Percentiles rank a stretch among this genome's conserved stretches.
Conservation (phyloP, 2,329 filamentous ascomycete species). For the Cercospora nicotianae region DNA sequence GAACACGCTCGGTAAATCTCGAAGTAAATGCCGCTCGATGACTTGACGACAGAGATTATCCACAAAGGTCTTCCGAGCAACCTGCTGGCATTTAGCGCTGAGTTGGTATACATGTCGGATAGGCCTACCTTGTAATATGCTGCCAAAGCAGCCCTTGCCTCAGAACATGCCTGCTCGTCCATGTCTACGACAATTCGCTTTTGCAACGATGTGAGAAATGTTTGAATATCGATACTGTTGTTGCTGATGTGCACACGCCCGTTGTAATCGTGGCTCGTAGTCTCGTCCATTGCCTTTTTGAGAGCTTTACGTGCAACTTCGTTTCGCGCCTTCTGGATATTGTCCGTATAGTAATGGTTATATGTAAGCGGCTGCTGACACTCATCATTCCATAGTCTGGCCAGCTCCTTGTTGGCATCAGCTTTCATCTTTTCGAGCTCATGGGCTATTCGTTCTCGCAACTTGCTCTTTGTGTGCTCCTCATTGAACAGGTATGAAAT, state of each 20-base stretch:
- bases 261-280: conserved; percentile 4
- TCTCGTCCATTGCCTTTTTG: conserved; percentile 4
- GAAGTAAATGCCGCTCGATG: conserved; percentile 3
- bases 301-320: background rate
- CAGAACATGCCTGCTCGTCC: background rate
- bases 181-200: conserved; percentile 3
- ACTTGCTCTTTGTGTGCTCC: background rate
- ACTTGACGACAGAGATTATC: background rate
- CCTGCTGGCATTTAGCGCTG: background rate
- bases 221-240: conserved; percentile 2
- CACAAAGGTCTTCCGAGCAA: background rate
- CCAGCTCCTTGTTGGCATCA: background rate
- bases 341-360: conserved; percentile 4
- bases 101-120: background rate
- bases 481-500: background rate
- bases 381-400: background rate
- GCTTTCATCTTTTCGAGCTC: conserved; percentile 4
- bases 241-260: conserved; percentile 6
- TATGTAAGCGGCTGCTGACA: background rate
- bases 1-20: conserved; percentile 5
- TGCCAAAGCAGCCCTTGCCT: conserved; percentile 3
- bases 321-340: background rate
- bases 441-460: background rate
- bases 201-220: conserved; percentile 6
- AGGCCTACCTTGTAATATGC: conserved; percentile 5